A percentile compares a stretch with the other conserved stretches of the same genome.
Conservation (phyloP, 495 filamentous ascomycete species). For the Podospora pseudocomata region DNA sequence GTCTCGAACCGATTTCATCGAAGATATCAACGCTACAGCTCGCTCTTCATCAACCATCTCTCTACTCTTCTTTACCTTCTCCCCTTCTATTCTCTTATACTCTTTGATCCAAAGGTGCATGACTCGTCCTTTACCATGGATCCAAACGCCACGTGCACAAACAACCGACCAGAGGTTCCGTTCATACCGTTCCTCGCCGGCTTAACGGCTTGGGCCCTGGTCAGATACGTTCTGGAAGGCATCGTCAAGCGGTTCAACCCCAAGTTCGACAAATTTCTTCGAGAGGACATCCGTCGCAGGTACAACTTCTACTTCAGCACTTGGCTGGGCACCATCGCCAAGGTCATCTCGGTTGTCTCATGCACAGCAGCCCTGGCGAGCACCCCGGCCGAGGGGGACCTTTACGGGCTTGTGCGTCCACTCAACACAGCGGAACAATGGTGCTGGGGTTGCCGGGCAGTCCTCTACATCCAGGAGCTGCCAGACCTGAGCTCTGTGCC, state of each 20-base stretch:
- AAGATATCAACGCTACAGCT: background rate
- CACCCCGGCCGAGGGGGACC: conserved; percentile 20
- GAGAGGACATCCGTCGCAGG: conserved; percentile 18
- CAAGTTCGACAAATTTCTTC: conserved; percentile 20
- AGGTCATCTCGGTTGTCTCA: conserved; percentile 16
- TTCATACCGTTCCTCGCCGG: conserved; percentile 23
- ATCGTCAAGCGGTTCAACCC: conserved; percentile 18
- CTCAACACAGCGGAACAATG: conserved; percentile 24
- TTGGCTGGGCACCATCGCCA: conserved; percentile 24
- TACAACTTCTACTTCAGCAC: conserved; percentile 27
- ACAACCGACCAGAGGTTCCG: conserved; percentile 17
- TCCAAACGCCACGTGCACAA: background rate
- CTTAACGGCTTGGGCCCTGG: conserved; percentile 19
- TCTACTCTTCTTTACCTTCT: background rate
- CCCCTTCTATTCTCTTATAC: background rate
- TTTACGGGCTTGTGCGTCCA: conserved; percentile 19
- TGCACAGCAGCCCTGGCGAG: conserved; percentile 21
- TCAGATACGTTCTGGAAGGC: conserved; percentile 13
- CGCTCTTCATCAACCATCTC: background rate
- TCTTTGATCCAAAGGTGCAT: background rate
- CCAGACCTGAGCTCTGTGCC: conserved; percentile 19
- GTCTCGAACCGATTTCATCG: background rate
- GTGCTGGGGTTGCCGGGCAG: conserved; percentile 30
- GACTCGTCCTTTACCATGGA: background rate
- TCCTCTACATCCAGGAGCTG: conserved; percentile 27